Percentiles rank a stretch among this genome's conserved stretches.
Evolutionary conservation across 768 basidiomycete species (phyloP).

Genomic region (Psilocybe sp.): DNA sequence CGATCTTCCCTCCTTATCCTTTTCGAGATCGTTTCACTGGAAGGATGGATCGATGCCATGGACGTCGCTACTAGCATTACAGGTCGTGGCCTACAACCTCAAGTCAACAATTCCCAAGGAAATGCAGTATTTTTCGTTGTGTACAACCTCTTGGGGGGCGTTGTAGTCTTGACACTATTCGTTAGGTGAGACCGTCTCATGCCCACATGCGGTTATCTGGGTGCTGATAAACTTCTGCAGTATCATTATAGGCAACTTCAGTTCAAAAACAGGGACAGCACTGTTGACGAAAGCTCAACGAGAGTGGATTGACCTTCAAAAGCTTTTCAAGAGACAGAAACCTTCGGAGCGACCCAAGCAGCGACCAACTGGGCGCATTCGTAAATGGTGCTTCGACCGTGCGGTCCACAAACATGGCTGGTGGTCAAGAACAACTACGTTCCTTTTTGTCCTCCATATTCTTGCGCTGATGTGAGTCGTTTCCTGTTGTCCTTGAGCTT

Average conservation of each 20-base stretch:
- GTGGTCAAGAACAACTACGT: conserved; percentile 83
- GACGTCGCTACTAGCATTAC: conserved; percentile 73
- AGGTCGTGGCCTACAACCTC: conserved; percentile 66
- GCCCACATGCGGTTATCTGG: conserved; percentile 7
- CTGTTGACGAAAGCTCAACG: conserved; percentile 83
- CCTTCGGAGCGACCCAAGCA: conserved; percentile 79
- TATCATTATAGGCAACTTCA: conserved; percentile 95
- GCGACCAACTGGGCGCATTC: conserved; percentile 50
- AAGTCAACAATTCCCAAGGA: conserved; percentile 66
- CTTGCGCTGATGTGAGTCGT: conserved; percentile 70
- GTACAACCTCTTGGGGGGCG: conserved; percentile 88
- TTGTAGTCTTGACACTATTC: conserved; percentile 87
- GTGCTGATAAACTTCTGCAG: conserved; percentile 33
- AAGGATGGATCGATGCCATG: conserved; percentile 98
- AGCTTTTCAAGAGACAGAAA: conserved; percentile 80
- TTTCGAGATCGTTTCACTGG: conserved; percentile 93
- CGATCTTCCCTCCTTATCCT: conserved; percentile 81
- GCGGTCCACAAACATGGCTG: conserved; percentile 91
- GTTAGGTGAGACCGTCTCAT: conserved; percentile 63
- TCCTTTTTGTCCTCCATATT: conserved; percentile 79
- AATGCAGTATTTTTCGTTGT: conserved; percentile 91
- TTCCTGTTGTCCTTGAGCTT: neutral
- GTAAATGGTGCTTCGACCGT: conserved; percentile 89
- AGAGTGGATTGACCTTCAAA: conserved; percentile 93
- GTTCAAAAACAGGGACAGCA: conserved; percentile 80